Evolutionary conservation across 129 eudicot species (phyloP), one percentile per base, ranked within the genome.

Genomic region (Flaveria robusta): DNA sequence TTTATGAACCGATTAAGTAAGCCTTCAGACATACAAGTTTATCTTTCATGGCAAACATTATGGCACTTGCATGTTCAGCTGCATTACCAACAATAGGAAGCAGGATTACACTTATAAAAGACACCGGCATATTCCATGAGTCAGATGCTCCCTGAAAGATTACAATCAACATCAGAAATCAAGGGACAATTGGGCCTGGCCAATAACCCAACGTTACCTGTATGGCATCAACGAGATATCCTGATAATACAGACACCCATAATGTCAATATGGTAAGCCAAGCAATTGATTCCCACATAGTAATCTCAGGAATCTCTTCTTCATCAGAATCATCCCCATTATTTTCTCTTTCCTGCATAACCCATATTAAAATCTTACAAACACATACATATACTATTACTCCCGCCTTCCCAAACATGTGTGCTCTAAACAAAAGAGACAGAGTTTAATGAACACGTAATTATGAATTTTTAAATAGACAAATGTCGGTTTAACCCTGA

Each of bases 61-160:
- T 93, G 55, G 98, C 96, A 81, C 98, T 93, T 42, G 98, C 98
- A 84, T 93, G 98, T 79, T 93, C 98, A 74, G 98, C 96, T 39
- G 98, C 98, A 77, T 93, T 93, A 9, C 96, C 96, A 26, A 90
- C 98, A 67, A 93, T 93, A n/a, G 98, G 90, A 81, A 90, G 98
- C 78, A 90, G 74, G 77, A 93, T 90, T 56, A 93, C 98, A 75
- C 98, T 93, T 42, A 93, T 93, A 78, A 93, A 93, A 77, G 96
- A 86, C 45, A 93, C 88, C 2, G 98, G 96, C 85, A 93, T 90
- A 85, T 88, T 86, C 90, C 87, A 76, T 7, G 96, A 82, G 66
- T 90, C 98, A 12, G 98, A 93, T 70, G 98, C 98, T 77, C 98
- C 98, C 98, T 92, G 85, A 46, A 87, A 80, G n/a, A 49, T 60